Base-by-base conservation (phyloP, 2,329 filamentous ascomycete genomes). In the Diaporthe amygdali region DNA sequence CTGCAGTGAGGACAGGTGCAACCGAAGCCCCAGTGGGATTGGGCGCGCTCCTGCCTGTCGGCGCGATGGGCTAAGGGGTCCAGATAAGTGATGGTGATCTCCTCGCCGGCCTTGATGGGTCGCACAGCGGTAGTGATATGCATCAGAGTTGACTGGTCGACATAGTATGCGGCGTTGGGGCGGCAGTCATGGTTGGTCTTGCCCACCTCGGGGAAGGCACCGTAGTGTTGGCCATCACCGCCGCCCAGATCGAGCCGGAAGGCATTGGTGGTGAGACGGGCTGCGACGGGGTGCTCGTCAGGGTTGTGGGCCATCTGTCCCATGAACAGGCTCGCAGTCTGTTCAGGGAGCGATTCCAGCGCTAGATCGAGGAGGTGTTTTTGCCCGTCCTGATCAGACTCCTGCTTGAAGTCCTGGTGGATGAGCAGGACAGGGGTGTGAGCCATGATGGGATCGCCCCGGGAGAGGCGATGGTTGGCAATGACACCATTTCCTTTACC, bases 151-250 rank as follows among this genome's bases (percentile, higher is more conserved):
- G 71, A 67, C 44, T 82, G 75, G 56, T 71, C 80, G 79, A 74
- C 81, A 81, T 70, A 80, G 78, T 30, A 81, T 39, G 70, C 81
- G 80, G 67, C 30, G 17, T 83, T 84, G 34, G 82, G 82, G 49
- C 82, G 76, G 59, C 82, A 84, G 72, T 83, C 81, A 61, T 84
- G 82, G 66, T 84, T 84, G 9, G 83, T 74, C 47, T 75, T 75
- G 32, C 79, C 78, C 3, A 81, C 76, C 22, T 82, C 79, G 5
- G 81, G 79, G 59, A 79, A 84, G 12, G 74, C 75, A 5, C 76
- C 80, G 4, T 82, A 70, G 59, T 83, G 82, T 2, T 76, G 73
- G 2, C 75, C 75, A 9, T 76, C 64, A 0, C 74, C 49, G 2
- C 75, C 77, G 61, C 76, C 76, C 22, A 82, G 63, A 54, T 79